These are phyloP conservation scores for Aspergillus sp. DNA, from an alignment of 2,329 filamentous ascomycete species.

Conservation along the genomic window DNA sequence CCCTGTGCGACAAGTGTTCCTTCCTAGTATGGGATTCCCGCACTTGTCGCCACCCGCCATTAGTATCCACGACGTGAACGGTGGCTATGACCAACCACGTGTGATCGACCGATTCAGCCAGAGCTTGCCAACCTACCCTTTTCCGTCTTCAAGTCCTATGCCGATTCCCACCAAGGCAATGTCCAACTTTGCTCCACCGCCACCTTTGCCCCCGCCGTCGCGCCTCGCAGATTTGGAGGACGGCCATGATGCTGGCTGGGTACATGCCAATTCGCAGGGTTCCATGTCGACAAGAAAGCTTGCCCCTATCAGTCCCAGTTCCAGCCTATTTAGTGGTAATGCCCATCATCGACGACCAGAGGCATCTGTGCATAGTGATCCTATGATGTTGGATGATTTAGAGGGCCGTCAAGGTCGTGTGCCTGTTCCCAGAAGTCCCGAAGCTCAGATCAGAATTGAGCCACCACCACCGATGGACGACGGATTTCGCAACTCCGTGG, in stretches of 20 bases:
- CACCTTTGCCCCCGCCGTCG: constrained; percentile 60
- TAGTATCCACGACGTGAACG: constrained; percentile 35
- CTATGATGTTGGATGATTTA: constrained; percentile 31
- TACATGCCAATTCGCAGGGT: constrained; percentile 52
- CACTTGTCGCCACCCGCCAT: constrained; percentile 37
- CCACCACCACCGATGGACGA: constrained; percentile 26
- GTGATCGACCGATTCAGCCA: constrained; percentile 31
- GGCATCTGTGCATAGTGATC: constrained; percentile 25
- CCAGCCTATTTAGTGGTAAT: constrained; percentile 42
- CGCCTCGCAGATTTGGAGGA: constrained; percentile 50
- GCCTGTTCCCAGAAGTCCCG: constrained; percentile 24
- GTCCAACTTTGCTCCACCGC: constrained; percentile 49
- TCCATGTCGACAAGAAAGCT: constrained; percentile 42
- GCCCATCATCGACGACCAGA: constrained; percentile 29
- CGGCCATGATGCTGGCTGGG: constrained; percentile 57
- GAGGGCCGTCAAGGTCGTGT: constrained; percentile 25
- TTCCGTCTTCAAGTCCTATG: constrained; percentile 49
- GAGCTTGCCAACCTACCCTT: constrained; percentile 36
- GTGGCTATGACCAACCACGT: constrained; percentile 24
- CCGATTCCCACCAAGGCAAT: constrained; percentile 53
- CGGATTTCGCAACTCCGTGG: constrained; percentile 27
- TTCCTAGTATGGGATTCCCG: constrained; percentile 41
- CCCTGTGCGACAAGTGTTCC: background rate
- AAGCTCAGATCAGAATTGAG: constrained; percentile 30
- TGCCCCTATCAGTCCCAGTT: constrained; percentile 43